Conservation (phyloP, 768 basidiomycete species). For the Suillus plorans region DNA sequence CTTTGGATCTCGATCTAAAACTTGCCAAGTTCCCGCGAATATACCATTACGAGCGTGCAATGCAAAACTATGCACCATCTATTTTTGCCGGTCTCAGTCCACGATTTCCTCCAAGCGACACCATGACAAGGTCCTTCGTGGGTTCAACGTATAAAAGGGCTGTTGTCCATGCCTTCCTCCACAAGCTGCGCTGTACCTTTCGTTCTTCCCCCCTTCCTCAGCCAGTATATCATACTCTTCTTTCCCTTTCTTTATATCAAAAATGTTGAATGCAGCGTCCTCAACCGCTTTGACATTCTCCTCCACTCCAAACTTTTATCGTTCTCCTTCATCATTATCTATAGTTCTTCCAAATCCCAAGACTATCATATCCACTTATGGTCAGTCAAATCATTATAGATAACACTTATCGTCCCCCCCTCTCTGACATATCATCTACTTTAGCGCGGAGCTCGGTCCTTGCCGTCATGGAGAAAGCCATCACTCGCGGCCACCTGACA, state of each 20-base stretch:
- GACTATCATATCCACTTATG: constrained; percentile 27
- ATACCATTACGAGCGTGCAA: constrained; percentile 28
- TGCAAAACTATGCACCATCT: constrained; percentile 34
- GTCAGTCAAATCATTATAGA: constrained; percentile 10
- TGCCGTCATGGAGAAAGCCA: constrained; percentile 55
- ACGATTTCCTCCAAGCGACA: constrained; percentile 10
- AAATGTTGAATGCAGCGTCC: constrained; percentile 32
- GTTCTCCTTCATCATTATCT: constrained; percentile 31
- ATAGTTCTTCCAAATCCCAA: constrained; percentile 30
- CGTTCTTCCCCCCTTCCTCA: constrained; percentile 3
- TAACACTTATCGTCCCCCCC: neutral
- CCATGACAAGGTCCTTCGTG: constrained; percentile 4
- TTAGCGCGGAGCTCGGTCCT: constrained; percentile 62
- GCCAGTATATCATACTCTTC: neutral
- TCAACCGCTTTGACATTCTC: constrained; percentile 31
- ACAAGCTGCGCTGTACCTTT: constrained; percentile 8
- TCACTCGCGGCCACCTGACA: constrained; percentile 58
- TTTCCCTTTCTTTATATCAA: neutral
- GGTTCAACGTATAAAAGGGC: constrained; percentile 31
- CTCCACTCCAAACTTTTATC: constrained; percentile 33
- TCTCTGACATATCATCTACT: constrained; percentile 7
- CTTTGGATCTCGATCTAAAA: constrained; percentile 18
- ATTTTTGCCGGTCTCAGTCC: constrained; percentile 27
- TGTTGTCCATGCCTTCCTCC: constrained; percentile 13
- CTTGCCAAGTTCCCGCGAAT: constrained; percentile 33